phyloP scores from a whole-genome alignment of 345 rosid species.

The Barbarea vulgaris region DNA sequence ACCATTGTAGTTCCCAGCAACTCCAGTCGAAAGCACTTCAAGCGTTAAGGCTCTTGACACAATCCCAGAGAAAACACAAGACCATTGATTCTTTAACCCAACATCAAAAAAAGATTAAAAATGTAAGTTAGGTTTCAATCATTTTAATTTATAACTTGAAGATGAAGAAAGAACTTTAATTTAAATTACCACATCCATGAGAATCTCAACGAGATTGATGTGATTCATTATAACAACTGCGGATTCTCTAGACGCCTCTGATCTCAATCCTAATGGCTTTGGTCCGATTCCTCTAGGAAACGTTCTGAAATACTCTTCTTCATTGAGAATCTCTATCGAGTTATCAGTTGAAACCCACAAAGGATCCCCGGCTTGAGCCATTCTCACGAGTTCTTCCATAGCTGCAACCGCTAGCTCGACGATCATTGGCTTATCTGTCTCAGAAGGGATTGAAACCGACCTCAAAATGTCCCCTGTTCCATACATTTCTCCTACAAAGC shows the following conservation, averaged over 20 bases:
- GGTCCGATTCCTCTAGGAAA: slow-evolving; percentile 92
- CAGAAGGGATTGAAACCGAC: slow-evolving; percentile 54
- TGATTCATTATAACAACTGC: slow-evolving; percentile 89
- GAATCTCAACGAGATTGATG: slow-evolving; percentile 84
- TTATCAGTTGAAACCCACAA: slow-evolving; percentile 68
- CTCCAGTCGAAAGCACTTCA: slow-evolving; percentile 93
- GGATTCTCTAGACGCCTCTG: slow-evolving; percentile 90
- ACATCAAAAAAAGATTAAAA: neutral
- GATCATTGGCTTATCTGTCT: slow-evolving; percentile 88
- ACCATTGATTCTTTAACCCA: slow-evolving; percentile 78
- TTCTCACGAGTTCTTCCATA: slow-evolving; percentile 91
- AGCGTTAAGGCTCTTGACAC: slow-evolving; percentile 91
- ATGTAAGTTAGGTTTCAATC: neutral
- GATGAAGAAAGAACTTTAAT: neutral
- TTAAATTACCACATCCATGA: slow-evolving; percentile 84
- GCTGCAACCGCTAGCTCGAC: slow-evolving; percentile 97
- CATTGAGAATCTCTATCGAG: slow-evolving; percentile 57
- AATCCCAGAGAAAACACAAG: slow-evolving; percentile 81
- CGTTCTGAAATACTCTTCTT: slow-evolving; percentile 78
- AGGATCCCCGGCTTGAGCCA: slow-evolving; percentile 81
- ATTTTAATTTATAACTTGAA: neutral
- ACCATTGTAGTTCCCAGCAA: slow-evolving; percentile 97
- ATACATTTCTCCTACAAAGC: slow-evolving; percentile 77
- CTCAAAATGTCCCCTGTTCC: slow-evolving; percentile 69
- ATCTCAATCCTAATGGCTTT: slow-evolving; percentile 67